These are phyloP conservation scores for Penicillium sp. DNA, from an alignment of 2,329 filamentous ascomycete genomes.

Conservation along the genomic window DNA sequence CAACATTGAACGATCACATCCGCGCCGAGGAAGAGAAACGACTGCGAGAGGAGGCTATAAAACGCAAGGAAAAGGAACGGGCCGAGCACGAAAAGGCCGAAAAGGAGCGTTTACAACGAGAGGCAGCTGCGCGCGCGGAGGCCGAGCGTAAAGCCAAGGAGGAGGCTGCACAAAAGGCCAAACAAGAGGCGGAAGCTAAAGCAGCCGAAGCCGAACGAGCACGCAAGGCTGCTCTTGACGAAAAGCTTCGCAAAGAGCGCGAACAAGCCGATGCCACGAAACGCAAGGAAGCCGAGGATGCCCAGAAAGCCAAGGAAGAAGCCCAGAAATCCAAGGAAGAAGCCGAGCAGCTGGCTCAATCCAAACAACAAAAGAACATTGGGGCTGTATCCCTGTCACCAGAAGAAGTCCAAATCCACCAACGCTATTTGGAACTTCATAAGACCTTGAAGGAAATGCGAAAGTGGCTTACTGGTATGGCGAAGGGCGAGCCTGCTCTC, in stretches of 20 bases:
- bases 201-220: conserved; percentile 36
- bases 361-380: conserved; percentile 30
- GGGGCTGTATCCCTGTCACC: conserved; percentile 32
- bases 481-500: conserved; percentile 58
- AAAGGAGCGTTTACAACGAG: conserved; percentile 32
- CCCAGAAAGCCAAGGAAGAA: conserved; percentile 31
- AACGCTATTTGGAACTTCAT: conserved; percentile 61
- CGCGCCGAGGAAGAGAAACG: conserved; percentile 41
- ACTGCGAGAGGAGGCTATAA: conserved; percentile 39
- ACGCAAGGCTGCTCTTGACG: conserved; percentile 42
- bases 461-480: conserved; percentile 56
- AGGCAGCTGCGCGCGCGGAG: conserved; percentile 42
- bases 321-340: conserved; percentile 32
- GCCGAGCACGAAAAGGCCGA: conserved; percentile 37
- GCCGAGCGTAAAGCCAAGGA: conserved; percentile 48
- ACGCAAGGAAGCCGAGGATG: conserved; percentile 34
- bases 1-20: conserved; percentile 53
- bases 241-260: conserved; percentile 36
- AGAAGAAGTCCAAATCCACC: conserved; percentile 47
- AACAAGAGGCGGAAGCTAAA: conserved; percentile 35
- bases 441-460: conserved; percentile 65
- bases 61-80: conserved; percentile 37
- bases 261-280: conserved; percentile 35
- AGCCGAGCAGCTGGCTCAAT: conserved; percentile 31
- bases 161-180: conserved; percentile 33